phyloP scores from a whole-genome alignment of 768 basidiomycete species.

The Tulasnella sp. region DNA sequence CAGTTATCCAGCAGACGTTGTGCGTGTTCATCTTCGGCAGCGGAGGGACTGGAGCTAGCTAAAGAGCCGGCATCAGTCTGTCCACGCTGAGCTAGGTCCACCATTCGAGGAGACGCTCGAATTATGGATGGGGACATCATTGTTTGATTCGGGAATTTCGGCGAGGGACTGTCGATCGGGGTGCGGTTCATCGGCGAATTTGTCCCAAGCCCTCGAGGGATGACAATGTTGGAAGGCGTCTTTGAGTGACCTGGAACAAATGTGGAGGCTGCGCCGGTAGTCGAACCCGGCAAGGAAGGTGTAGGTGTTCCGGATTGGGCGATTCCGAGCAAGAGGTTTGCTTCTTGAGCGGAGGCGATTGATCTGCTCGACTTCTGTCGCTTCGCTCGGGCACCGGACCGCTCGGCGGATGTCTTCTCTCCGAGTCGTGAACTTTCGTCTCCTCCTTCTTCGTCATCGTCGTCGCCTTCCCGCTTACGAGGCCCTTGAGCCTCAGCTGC shows the following conservation, averaged over 20 bases:
- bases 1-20: slow-evolving; percentile 75
- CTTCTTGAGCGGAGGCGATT: slow-evolving; percentile 3
- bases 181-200: neutral
- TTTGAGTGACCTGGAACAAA: slow-evolving; percentile 2
- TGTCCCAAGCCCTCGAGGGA: neutral
- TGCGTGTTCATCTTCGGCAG: slow-evolving; percentile 52
- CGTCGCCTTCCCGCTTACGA: slow-evolving; percentile 8
- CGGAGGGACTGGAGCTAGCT: slow-evolving; percentile 35
- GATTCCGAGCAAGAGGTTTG: slow-evolving; percentile 10
- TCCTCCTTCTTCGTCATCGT: slow-evolving; percentile 9
- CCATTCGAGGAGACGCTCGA: neutral
- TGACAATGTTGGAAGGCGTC: neutral
- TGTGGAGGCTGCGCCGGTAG: neutral
- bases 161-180: neutral
- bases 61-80: neutral
- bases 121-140: neutral
- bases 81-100: neutral
- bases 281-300: neutral
- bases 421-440: neutral
- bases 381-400: slow-evolving; percentile 2
- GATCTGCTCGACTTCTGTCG: slow-evolving; percentile 5
- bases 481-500: neutral
- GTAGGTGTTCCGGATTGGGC: neutral
- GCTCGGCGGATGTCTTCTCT: slow-evolving; percentile 11
- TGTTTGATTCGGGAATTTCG: neutral